Evolutionary conservation across 768 basidiomycete genomes (phyloP), one percentile per base, ranked within the genome.

Genomic region (Grammothele lineata): DNA sequence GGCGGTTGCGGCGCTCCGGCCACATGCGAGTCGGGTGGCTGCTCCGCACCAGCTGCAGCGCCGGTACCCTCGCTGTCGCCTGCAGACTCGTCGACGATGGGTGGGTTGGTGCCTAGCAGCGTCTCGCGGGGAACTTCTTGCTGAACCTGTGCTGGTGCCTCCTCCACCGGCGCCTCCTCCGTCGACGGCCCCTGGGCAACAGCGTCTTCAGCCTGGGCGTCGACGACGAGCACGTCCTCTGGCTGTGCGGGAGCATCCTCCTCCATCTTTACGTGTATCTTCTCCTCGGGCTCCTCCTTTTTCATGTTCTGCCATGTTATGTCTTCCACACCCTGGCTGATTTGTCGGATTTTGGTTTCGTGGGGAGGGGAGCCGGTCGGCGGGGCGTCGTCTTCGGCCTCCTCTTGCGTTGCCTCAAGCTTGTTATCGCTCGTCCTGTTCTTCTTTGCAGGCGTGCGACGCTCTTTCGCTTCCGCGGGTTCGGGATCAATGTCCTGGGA

Each of bases 291-390:
- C 3, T 51, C 19, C 21, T 62, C 56, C 49, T 74, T 72, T 60
- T 66, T 65, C 47, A 62, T 60, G 47, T 77, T 80, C 61, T 75
- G 72, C 86, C 85, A 86, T 59, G 71, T 80, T 53, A 87, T 76
- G 60, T 88, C 87, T 62, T 87, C 85, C 25, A 88, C 85, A 22
- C 84, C 83, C 58, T 81, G 81, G 52, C 84, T 87, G 56, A 87
- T 86, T 68, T 87, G 86, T 42, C 83, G 76, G 48, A 77, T 76
- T 70, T 85, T 88, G 67, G 85, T 78, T 65, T 88, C 85, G 54
- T 81, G 78, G 3, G 81, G 83, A 3, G 88, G 86, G n/a, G 88
- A 88, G 45, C 71, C 73, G 43, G 73, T 72, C 39, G 53, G 19
- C 10, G 35, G 41, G 4, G 54, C 58, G 11, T 54, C 62, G 36